phyloP scores from a whole-genome alignment of 1,284 basidiomycete species.

The Cutaneotrichosporon daszewskae region DNA sequence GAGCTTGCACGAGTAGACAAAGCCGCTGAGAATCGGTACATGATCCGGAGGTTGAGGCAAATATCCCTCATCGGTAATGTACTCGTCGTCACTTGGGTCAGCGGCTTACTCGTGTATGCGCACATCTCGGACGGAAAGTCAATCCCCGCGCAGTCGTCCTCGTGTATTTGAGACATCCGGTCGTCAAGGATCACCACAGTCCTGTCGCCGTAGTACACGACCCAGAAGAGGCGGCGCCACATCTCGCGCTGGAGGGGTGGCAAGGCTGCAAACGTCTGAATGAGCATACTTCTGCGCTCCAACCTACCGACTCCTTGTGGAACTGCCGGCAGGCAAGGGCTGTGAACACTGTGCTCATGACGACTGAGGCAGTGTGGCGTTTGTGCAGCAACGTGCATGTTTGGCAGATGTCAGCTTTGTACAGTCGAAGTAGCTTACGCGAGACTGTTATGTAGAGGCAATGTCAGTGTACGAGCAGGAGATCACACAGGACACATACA shows the following conservation, averaged over 20 bases:
- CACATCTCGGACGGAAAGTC: neutral
- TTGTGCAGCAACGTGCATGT: neutral
- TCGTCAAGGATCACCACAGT: constrained; percentile 70
- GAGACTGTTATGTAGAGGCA: neutral
- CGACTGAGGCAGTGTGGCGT: neutral
- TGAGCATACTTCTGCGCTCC: neutral
- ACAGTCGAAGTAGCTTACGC: neutral
- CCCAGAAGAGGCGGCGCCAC: constrained; percentile 71
- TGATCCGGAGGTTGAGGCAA: constrained; percentile 71
- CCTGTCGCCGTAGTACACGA: constrained; percentile 78
- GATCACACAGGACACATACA: neutral
- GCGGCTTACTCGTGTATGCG: neutral
- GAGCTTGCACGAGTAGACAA: constrained; percentile 76
- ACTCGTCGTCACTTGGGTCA: constrained; percentile 32
- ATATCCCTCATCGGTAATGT: constrained; percentile 68
- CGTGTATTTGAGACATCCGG: constrained; percentile 71
- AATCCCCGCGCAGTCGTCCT: constrained; percentile 62
- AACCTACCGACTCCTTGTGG: neutral
- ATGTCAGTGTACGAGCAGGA: neutral
- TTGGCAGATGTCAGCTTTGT: neutral
- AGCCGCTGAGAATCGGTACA: constrained; percentile 72
- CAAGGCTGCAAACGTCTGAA: neutral
- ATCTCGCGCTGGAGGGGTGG: constrained; percentile 72
- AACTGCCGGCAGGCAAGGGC: neutral
- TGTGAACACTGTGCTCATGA: neutral